Percentiles rank a stretch among this genome's conserved stretches.
Evolutionary conservation across 345 rosid genomes (phyloP).

Genomic region (Streptanthus diversifolius): DNA sequence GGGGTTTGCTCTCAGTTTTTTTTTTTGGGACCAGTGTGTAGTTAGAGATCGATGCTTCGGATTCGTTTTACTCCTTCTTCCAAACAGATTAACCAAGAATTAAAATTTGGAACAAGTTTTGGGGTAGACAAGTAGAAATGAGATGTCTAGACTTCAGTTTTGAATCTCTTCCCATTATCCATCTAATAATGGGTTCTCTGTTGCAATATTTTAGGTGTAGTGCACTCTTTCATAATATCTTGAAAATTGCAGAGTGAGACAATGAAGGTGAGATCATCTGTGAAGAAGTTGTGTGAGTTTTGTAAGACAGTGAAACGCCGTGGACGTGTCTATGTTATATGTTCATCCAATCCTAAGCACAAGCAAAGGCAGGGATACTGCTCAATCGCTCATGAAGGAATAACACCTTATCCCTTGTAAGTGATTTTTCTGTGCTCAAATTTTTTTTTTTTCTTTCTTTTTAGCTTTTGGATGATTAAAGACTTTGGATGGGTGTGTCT

Average conservation of each 20-base stretch:
- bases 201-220: not conserved
- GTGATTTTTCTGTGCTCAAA: slow-evolving; percentile 14
- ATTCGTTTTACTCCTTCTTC: not conserved
- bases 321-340: slow-evolving; percentile 72
- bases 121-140: slow-evolving; percentile 1
- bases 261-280: slow-evolving; percentile 92
- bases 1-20: not conserved
- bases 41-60: not conserved
- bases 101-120: not conserved
- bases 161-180: not conserved
- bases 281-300: slow-evolving; percentile 96
- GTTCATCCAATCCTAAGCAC: slow-evolving; percentile 80
- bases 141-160: not conserved
- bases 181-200: not conserved
- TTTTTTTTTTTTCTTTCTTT: not conserved
- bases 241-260: slow-evolving; percentile 30
- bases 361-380: slow-evolving; percentile 82
- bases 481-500: not conserved
- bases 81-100: not conserved
- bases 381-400: slow-evolving; percentile 49
- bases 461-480: not conserved
- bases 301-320: slow-evolving; percentile 84
- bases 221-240: not conserved
- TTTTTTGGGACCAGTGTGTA: not conserved
- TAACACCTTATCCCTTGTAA: slow-evolving; percentile 37